Evolutionary conservation across 2,329 filamentous ascomycete genomes (phyloP).

Genomic region (Alternaria sp.): DNA sequence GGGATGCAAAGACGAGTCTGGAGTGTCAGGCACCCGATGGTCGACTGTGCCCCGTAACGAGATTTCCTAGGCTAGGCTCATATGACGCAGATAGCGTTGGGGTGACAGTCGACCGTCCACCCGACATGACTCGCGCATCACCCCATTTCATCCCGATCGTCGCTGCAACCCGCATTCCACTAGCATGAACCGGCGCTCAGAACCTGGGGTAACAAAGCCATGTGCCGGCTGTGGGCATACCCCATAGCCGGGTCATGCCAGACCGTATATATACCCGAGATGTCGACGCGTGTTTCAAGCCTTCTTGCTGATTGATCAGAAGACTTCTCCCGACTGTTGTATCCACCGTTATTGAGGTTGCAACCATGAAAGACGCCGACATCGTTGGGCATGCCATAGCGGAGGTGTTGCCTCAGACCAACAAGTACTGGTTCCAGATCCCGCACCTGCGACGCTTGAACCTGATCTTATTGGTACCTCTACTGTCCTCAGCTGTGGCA

Average conservation of each 20-base stretch:
- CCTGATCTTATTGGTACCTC: slow-evolving; percentile 52
- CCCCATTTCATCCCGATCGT: neutral
- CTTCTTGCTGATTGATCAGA: neutral
- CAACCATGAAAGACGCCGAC: slow-evolving; percentile 15
- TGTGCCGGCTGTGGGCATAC: neutral
- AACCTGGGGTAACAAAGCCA: neutral
- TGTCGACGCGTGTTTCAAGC: neutral
- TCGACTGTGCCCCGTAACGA: slow-evolving; percentile 1
- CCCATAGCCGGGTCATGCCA: neutral
- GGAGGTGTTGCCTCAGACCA: slow-evolving; percentile 52
- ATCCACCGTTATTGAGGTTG: neutral
- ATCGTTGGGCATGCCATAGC: slow-evolving; percentile 41
- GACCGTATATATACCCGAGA: neutral
- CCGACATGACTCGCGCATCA: slow-evolving; percentile 2
- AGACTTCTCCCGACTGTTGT: neutral
- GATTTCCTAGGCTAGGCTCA: neutral
- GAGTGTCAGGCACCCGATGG: neutral
- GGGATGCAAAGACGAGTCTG: neutral
- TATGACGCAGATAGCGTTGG: slow-evolving; percentile 5
- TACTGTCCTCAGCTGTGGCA: slow-evolving; percentile 52
- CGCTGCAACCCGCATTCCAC: slow-evolving; percentile 7
- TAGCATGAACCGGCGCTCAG: neutral
- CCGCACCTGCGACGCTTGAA: slow-evolving; percentile 55
- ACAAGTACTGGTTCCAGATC: slow-evolving; percentile 49
- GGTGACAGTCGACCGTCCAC: slow-evolving; percentile 10